Conservation (phyloP, 73 alveolate genomes). For the Diophrys appendiculata region DNA sequence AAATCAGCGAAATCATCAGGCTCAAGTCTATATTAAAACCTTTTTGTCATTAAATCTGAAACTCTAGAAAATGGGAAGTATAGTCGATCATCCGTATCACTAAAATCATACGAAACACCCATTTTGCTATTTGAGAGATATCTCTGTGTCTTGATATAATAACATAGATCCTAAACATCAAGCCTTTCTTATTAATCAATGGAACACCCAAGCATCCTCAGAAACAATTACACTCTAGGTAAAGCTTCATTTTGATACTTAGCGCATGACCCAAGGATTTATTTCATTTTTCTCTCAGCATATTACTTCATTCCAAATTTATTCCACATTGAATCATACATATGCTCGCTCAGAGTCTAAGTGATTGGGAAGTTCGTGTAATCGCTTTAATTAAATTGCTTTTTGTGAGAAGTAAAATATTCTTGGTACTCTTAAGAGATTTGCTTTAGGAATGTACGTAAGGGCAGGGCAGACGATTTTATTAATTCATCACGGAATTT, state of each 20-base stretch:
- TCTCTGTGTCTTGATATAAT: not conserved
- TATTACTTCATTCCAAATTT: not conserved
- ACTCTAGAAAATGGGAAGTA: not conserved
- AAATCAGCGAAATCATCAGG: not conserved
- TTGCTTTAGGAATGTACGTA: not conserved
- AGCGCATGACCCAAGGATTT: not conserved
- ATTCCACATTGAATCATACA: not conserved
- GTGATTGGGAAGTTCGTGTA: not conserved
- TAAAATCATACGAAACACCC: not conserved
- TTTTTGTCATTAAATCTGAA: not conserved
- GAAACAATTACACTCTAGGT: not conserved
- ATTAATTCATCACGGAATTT: not conserved
- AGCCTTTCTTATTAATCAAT: not conserved
- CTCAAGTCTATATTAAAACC: not conserved
- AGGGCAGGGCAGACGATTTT: not conserved
- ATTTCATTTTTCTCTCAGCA: not conserved
- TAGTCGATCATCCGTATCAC: not conserved
- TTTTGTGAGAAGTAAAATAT: not conserved
- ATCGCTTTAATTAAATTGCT: not conserved
- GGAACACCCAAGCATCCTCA: not conserved
- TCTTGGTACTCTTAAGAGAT: not conserved
- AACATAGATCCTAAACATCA: not conserved
- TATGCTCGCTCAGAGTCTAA: not conserved
- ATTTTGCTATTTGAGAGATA: not conserved
- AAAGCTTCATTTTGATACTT: not conserved